These are phyloP conservation scores for Spatholobus suberectus DNA, from an alignment of 306 rosid species.

Conservation along the genomic window DNA sequence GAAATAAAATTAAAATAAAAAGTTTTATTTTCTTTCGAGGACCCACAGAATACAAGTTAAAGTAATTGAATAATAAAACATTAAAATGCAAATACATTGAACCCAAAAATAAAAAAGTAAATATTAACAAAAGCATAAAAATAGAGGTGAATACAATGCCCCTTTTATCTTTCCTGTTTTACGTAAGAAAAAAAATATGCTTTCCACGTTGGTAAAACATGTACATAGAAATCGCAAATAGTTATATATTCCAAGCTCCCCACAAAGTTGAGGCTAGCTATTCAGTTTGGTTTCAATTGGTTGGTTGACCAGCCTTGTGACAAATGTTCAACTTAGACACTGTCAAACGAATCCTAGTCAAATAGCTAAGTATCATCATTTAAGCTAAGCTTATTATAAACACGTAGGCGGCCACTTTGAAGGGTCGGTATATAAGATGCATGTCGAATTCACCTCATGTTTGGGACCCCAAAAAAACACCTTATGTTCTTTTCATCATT, in stretches of 20 bases:
- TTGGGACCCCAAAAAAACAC: neutral
- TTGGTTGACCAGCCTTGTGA: neutral
- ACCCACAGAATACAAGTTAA: neutral
- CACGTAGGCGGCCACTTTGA: neutral
- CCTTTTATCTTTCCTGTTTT: neutral
- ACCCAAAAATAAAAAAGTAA: neutral
- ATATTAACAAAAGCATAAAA: neutral
- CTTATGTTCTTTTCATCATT: neutral
- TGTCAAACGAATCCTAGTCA: constrained; percentile 1
- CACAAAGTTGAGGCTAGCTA: constrained; percentile 8
- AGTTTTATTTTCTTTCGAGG: neutral
- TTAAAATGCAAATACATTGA: neutral
- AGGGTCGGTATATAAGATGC: neutral
- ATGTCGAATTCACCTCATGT: neutral
- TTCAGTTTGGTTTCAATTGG: neutral
- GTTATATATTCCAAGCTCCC: neutral
- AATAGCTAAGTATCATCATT: neutral
- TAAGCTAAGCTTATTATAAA: neutral
- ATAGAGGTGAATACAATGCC: neutral
- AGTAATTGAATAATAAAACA: neutral
- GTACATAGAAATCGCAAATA: neutral
- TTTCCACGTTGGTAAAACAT: neutral
- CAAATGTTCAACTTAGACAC: neutral
- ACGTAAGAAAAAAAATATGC: neutral
- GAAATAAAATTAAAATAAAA: neutral